Percentiles rank a stretch among this genome's conserved stretches.
Evolutionary conservation across 2,329 filamentous ascomycete genomes (phyloP).

Genomic region (Talaromyces sp.): DNA sequence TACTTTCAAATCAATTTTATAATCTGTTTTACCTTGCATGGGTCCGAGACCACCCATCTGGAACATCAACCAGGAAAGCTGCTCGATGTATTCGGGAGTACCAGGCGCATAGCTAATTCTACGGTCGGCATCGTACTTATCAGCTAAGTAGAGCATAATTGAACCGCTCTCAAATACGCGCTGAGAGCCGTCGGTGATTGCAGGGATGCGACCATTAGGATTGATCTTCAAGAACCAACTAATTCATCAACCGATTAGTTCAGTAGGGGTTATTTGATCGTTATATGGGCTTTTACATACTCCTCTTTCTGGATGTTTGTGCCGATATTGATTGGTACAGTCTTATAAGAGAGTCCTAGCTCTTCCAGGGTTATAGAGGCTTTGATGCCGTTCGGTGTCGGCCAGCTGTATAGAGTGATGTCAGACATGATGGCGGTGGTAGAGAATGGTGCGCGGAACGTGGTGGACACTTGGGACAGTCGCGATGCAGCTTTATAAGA

Average conservation of each 20-base stretch:
- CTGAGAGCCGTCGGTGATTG: constrained; percentile 44
- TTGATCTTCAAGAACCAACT: constrained; percentile 52
- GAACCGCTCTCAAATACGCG: constrained; percentile 51
- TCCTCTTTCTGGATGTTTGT: constrained; percentile 49
- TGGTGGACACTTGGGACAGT: constrained; percentile 9
- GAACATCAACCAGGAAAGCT: constrained; percentile 51
- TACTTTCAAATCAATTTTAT: background rate
- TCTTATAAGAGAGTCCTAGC: constrained; percentile 37
- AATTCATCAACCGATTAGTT: background rate
- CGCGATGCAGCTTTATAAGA: constrained; percentile 13
- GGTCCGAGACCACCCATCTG: constrained; percentile 47
- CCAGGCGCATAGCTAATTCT: constrained; percentile 49
- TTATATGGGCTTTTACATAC: constrained; percentile 11
- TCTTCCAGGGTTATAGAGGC: constrained; percentile 43
- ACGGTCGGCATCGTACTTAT: constrained; percentile 48
- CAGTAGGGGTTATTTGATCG: background rate
- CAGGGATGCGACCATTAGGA: constrained; percentile 54
- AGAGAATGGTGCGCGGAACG: constrained; percentile 9
- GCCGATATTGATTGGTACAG: constrained; percentile 45
- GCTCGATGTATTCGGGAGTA: constrained; percentile 47
- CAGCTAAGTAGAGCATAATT: constrained; percentile 50
- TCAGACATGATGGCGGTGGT: constrained; percentile 25
- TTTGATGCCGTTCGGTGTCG: constrained; percentile 41
- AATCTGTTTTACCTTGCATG: constrained; percentile 39
- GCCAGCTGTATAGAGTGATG: constrained; percentile 36